Conservation (phyloP, 1,139 yeast species). For the Geotrichum phurueaensis region DNA sequence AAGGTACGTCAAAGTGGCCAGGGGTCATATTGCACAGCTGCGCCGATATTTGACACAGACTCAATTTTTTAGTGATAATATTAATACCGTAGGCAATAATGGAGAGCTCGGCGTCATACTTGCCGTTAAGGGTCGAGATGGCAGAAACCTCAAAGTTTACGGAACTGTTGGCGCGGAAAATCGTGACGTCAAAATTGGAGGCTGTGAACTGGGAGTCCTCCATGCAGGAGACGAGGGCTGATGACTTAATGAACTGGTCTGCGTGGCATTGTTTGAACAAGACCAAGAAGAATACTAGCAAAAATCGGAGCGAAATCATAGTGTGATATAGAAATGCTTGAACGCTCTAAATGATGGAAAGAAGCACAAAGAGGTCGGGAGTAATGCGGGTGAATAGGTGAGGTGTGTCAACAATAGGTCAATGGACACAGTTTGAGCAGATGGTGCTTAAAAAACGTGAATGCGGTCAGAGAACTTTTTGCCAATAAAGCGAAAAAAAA, state of each 20-base stretch:
- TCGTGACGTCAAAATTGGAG: constrained; percentile 71
- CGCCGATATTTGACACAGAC: constrained; percentile 48
- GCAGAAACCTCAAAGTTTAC: constrained; percentile 69
- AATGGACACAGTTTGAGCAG: neutral
- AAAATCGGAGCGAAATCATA: neutral
- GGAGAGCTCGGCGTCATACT: constrained; percentile 60
- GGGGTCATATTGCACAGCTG: constrained; percentile 76
- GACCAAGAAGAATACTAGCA: neutral
- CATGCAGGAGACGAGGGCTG: constrained; percentile 91
- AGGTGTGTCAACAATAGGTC: neutral
- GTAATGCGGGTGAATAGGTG: neutral
- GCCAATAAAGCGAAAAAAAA: neutral
- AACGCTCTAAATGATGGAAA: neutral
- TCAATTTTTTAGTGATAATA: constrained; percentile 49
- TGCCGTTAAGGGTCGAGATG: constrained; percentile 69
- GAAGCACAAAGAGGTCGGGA: neutral
- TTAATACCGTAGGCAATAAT: constrained; percentile 83
- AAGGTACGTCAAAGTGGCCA: constrained; percentile 73
- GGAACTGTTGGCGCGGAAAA: constrained; percentile 57
- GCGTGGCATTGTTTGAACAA: constrained; percentile 20
- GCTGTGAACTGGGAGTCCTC: constrained; percentile 83
- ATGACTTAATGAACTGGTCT: constrained; percentile 43
- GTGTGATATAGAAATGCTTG: neutral
- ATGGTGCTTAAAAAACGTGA: neutral
- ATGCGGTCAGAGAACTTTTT: neutral